Evolutionary conservation across 106 monocot species (phyloP), one percentile per base, ranked within the genome.

Genomic region (Allium fistulosum): DNA sequence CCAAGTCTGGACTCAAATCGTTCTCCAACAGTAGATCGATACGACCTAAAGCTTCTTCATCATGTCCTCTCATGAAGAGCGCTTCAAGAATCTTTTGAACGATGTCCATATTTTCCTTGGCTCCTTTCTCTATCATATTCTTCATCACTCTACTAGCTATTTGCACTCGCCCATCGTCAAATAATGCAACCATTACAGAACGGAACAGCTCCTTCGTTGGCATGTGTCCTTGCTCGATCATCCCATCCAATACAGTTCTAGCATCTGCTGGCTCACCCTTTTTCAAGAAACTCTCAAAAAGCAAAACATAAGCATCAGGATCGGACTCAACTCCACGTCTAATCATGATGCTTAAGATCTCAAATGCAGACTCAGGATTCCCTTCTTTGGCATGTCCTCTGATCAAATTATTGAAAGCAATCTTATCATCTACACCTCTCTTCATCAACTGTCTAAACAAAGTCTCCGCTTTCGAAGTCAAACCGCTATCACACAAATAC

Each of bases 361-460:
- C 90, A 51, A 79, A 70, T 17, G 92, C 82, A 17, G 83, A 76
- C 51, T 90, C 92, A 2, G 87, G 88, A 26, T 63, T 55, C 12
- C 74, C 88, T 75, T 99, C 97, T 66, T 73, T 84, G 5, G 90
- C 78, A 62, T 92, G 86, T 18, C 92, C 92, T 46, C 82, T 73
- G 58, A 99, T 90, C 73, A 99, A 71, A 71, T 84, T 75, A 68
- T 90, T 92, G 66, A 99, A 90, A 3, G 90, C 82, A 15, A 74
- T 49, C 59, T 76, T 72, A 62, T 99, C 97, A 47, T 90, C 88
- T 8, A 85, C 75, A n/a, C 97, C 97, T 65, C 83, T 89, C 86
- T 93, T 99, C 97, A 99, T 92, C 72, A 99, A 65, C 77, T 92
- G 89, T 74, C 97, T 74, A 47, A 99, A 99, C 69, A 99, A 85